Conservation (phyloP, 345 rosid species). For the Rhodamnia argentea region DNA sequence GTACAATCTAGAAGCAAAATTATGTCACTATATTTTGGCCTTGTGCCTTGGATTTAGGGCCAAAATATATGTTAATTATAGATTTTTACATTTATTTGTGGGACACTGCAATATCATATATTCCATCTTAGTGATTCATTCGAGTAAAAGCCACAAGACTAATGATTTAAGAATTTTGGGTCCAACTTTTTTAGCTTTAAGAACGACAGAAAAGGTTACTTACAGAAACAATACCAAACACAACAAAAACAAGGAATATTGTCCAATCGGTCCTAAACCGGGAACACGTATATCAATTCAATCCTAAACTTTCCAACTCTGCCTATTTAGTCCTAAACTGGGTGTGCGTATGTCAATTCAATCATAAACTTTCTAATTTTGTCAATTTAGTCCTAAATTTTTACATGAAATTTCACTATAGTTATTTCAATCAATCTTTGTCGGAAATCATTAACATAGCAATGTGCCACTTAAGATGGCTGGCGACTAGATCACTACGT, state of each 20-base stretch:
- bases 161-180: neutral
- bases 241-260: neutral
- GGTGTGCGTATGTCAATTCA: neutral
- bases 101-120: neutral
- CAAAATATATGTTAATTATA: neutral
- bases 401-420: too few relatives aligned
- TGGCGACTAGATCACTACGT: rapidly evolving
- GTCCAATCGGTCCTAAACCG: neutral
- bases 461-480: too few relatives aligned
- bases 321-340: too few relatives aligned
- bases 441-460: neutral
- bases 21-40: neutral
- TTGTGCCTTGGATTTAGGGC: neutral
- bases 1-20: neutral
- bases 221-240: neutral
- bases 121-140: neutral
- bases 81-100: neutral
- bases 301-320: neutral
- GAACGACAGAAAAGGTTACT: neutral
- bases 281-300: neutral
- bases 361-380: neutral
- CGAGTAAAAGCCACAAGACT: neutral
- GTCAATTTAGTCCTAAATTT: too few relatives aligned
- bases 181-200: neutral
- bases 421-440: neutral